Evolutionary conservation across 306 rosid species (phyloP).

Genomic region (Cucurbita pepo): DNA sequence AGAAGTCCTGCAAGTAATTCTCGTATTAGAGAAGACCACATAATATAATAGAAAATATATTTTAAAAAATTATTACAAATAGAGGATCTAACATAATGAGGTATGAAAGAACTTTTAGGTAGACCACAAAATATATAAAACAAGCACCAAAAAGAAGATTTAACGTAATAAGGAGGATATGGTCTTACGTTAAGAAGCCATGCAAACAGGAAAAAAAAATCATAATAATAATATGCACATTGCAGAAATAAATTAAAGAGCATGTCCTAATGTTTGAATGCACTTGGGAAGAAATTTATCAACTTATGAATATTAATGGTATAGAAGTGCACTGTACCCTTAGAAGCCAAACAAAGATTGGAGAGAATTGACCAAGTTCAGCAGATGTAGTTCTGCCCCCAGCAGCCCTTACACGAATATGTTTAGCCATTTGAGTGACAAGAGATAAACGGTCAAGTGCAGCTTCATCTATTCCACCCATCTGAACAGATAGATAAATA

Average conservation of each 20-base stretch:
- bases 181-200: not conserved
- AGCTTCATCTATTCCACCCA: conserved; percentile 93
- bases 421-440: conserved; percentile 90
- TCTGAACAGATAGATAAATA: conserved; percentile 23
- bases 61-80: not conserved
- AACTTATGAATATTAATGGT: not conserved
- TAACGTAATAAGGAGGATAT: not conserved
- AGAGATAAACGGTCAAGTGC: conserved; percentile 90
- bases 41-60: not conserved
- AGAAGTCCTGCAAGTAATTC: conserved; percentile 58
- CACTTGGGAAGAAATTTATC: not conserved
- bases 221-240: not conserved
- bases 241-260: not conserved
- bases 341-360: conserved; percentile 86
- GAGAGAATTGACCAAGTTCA: conserved; percentile 86
- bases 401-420: conserved; percentile 77
- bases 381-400: conserved; percentile 63
- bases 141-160: not conserved
- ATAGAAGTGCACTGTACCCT: conserved; percentile 37
- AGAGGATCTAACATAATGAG: not conserved
- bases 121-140: too few species aligned
- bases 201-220: not conserved
- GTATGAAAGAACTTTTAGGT: too few species aligned
- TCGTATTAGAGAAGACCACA: not conserved
- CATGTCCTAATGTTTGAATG: not conserved